Evolutionary conservation across 768 basidiomycete species (phyloP), one percentile per base, ranked within the genome.

Genomic region (Russula virescens): DNA sequence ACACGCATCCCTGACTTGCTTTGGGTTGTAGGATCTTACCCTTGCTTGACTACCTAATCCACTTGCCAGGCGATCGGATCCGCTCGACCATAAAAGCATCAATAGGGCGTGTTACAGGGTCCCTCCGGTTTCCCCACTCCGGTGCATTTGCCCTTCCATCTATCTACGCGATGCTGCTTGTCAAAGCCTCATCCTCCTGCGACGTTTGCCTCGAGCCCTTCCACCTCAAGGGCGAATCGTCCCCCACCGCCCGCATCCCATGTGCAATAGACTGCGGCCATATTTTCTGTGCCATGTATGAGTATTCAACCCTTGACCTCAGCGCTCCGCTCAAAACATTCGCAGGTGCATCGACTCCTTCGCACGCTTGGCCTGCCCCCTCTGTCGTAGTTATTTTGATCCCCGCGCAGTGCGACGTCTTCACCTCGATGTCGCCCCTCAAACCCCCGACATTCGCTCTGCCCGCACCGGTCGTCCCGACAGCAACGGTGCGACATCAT

Each of bases 191-290:
- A 38, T 71, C 71, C 5, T 63, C 71, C 34, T 71, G 71, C 62
- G 70, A 71, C 55, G 68, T 71, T 47, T 71, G 71, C 58, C 62
- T 69, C 50, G 71, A 71, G 63, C 55, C 61, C 21, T 71, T 67
- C 55, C 45, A 62, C 23, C 64, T 68, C 42, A 65, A 65, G 56
- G 59, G 57, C 26, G 64, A 62, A 6, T 19, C 65, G 11, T 57
- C 64, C 19, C 34, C 55, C 45, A 8, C 28, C 19, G 28, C 46
- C 45, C 61, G 61, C 50, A 62, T 53, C 43, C 69, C 69, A 11
- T 71, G 68, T 55, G 61, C 67, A 47, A 69, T 71, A 42, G 67
- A 71, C 34, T 71, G 71, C 49, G 71, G 71, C 19, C 64, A 69
- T 61, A 65, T 69, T 26, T 69, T 69, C 61, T 69, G 68, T 46